Percentiles rank a stretch among this genome's conserved stretches.
These are phyloP conservation scores for Cucumis hystrix DNA, from an alignment of 306 rosid species.

Conservation along the genomic window DNA sequence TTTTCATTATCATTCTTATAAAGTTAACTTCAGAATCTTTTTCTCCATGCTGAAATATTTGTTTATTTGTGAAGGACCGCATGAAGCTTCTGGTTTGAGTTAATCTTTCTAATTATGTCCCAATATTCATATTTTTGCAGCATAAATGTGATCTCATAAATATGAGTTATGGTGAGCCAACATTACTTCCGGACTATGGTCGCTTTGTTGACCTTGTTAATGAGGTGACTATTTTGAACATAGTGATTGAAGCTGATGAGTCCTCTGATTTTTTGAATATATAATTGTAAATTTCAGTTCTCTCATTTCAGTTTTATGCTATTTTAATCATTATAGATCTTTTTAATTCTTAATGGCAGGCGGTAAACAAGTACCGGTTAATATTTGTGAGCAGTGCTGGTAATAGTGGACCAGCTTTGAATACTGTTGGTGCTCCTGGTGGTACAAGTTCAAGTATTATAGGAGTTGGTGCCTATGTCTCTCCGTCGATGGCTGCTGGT, in stretches of 20 bases:
- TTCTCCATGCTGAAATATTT: not conserved
- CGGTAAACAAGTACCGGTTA: conserved; percentile 68
- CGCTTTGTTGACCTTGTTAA: conserved; percentile 94
- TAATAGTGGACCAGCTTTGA: conserved; percentile 94
- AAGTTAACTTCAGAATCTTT: not conserved
- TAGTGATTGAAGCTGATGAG: conserved; percentile 8
- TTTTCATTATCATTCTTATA: conserved; percentile 4
- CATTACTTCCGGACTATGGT: conserved; percentile 88
- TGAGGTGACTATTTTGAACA: conserved; percentile 42
- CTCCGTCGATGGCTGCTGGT: conserved; percentile 98
- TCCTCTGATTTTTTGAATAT: not conserved
- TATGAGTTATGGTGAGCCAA: conserved; percentile 94
- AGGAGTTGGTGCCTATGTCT: conserved; percentile 93
- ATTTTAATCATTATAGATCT: conserved; percentile 13
- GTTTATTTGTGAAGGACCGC: not conserved
- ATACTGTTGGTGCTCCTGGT: conserved; percentile 99
- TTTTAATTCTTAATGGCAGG: conserved; percentile 36
- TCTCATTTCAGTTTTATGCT: conserved; percentile 11
- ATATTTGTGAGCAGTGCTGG: conserved; percentile 98
- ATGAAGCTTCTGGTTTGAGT: not conserved
- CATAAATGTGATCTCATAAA: conserved; percentile 91
- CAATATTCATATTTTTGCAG: conserved; percentile 33
- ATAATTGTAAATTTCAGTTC: not conserved
- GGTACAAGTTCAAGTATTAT: conserved; percentile 90
- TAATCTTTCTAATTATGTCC: conserved; percentile 6